Evolutionary conservation across 768 basidiomycete species (phyloP).

Genomic region (Krasilnikovozyma curviuscula): DNA sequence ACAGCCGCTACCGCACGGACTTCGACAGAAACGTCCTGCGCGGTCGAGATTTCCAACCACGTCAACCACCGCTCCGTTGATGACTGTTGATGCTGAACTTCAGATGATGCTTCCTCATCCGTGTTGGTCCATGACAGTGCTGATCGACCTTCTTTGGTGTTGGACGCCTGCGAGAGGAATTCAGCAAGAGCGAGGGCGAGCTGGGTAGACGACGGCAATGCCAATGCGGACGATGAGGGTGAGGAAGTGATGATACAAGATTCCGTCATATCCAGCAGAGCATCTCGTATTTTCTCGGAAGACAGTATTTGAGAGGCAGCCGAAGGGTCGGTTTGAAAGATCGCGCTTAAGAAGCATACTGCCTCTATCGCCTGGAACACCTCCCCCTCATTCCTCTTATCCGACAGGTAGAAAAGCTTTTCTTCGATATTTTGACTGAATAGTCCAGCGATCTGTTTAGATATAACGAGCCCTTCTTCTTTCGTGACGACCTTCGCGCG

Average conservation of each 20-base stretch:
- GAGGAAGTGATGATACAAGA: background rate
- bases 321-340: conserved; percentile 64
- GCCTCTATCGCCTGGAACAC: conserved; percentile 38
- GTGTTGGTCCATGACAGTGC: too few species aligned
- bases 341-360: conserved; percentile 48
- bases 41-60: conserved; percentile 48
- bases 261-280: too few species aligned
- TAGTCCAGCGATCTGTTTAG: background rate
- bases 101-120: too few species aligned
- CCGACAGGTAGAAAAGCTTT: conserved; percentile 5
- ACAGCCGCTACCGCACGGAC: conserved; percentile 48
- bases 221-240: background rate
- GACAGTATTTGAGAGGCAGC: conserved; percentile 28
- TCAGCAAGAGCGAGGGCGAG: conserved; percentile 47
- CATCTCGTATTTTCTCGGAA: too few species aligned
- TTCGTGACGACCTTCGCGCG: background rate
- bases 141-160: conserved; percentile 51
- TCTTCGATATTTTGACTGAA: conserved; percentile 1
- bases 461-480: too few species aligned
- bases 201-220: conserved; percentile 30
- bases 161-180: conserved; percentile 53
- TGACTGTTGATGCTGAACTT: too few species aligned
- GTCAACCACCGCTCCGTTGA: conserved; percentile 29
- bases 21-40: conserved; percentile 30
- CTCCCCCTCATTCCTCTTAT: conserved; percentile 30